Conservation (phyloP, 495 filamentous ascomycete genomes). For the Paragyromitra xinjiangensis region DNA sequence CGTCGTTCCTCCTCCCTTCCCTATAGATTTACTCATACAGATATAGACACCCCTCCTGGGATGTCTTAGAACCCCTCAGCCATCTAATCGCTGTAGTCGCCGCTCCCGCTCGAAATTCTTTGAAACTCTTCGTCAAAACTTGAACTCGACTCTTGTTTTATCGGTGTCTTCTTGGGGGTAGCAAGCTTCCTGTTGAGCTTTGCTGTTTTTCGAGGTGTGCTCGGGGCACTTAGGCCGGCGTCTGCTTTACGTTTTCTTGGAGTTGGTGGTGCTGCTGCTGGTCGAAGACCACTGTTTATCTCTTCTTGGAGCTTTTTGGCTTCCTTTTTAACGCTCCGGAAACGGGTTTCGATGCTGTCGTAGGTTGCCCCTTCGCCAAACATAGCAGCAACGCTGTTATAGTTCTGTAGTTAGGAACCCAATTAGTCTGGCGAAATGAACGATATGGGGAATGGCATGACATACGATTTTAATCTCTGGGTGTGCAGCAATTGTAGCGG, state of each 20-base stretch:
- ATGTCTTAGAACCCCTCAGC: conserved; percentile 10
- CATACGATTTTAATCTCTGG: conserved; percentile 54
- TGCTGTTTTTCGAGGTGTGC: conserved; percentile 36
- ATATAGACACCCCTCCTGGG: background rate
- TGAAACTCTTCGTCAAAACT: background rate
- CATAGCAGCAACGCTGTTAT: conserved; percentile 48
- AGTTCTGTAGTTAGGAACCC: conserved; percentile 34
- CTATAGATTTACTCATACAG: conserved; percentile 20
- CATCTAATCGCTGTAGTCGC: conserved; percentile 34
- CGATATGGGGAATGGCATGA: background rate
- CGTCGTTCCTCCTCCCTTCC: background rate
- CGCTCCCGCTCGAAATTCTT: background rate
- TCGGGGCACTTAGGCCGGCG: conserved; percentile 15
- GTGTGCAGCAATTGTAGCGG: conserved; percentile 54
- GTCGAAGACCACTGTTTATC: conserved; percentile 28
- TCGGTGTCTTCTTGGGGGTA: conserved; percentile 17
- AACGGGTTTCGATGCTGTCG: conserved; percentile 53
- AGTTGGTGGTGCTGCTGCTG: conserved; percentile 44
- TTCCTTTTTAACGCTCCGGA: conserved; percentile 41
- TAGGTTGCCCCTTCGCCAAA: conserved; percentile 55
- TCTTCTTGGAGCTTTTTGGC: conserved; percentile 48
- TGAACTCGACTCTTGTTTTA: conserved; percentile 29
- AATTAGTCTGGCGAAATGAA: background rate
- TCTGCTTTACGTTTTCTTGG: conserved; percentile 44
- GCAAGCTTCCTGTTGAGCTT: background rate